Evolutionary conservation across 352 stramenopile species (phyloP).

Genomic region (Aphanomyces stellatus): DNA sequence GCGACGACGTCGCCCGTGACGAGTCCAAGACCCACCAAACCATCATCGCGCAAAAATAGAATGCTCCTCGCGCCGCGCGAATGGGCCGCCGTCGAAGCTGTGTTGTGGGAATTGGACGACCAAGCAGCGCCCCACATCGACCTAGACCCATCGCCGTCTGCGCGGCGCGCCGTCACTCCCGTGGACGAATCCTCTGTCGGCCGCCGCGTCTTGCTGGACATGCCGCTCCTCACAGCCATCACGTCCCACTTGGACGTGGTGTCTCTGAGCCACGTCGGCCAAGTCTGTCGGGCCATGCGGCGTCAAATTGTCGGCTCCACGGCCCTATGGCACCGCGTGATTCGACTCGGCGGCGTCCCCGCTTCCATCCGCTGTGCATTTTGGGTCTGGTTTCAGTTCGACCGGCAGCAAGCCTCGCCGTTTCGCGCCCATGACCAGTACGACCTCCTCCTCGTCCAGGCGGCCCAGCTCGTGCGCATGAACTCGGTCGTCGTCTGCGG

Average conservation of each 20-base stretch:
- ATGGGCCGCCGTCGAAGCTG: constrained; percentile 1
- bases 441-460: constrained; percentile 45
- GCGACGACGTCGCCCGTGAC: neutral
- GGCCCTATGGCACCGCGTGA: constrained; percentile 67
- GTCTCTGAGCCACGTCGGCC: neutral
- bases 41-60: neutral
- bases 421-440: constrained; percentile 50
- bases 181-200: too few species aligned
- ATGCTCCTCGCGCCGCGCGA: constrained; percentile 5
- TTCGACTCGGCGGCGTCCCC: constrained; percentile 43
- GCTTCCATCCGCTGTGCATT: constrained; percentile 39
- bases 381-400: constrained; percentile 47
- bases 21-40: neutral
- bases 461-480: neutral
- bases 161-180: too few species aligned
- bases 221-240: too few species aligned
- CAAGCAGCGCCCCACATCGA: neutral
- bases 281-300: neutral
- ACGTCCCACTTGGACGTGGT: constrained; percentile 9
- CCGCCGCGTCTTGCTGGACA: too few species aligned
- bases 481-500: neutral
- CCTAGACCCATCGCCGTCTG: too few species aligned
- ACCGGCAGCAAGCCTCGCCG: constrained; percentile 55
- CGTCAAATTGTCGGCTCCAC: neutral
- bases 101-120: constrained; percentile 7